Percentiles rank a stretch among this genome's conserved stretches.
These are phyloP conservation scores for Amborella trichopoda DNA, from an alignment of 164 flowering plant genomes.

Conservation along the genomic window DNA sequence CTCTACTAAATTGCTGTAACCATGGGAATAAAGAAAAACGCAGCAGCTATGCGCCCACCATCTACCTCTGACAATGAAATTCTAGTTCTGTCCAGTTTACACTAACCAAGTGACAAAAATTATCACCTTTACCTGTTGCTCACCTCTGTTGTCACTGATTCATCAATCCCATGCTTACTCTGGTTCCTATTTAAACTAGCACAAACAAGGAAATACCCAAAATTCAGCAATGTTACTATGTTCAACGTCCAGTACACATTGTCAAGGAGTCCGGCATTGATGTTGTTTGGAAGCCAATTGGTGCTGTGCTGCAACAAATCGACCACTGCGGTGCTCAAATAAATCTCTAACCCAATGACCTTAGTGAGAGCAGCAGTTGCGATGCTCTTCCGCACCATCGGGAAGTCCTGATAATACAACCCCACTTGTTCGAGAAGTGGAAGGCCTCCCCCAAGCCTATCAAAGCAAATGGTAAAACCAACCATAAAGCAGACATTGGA, in stretches of 20 bases:
- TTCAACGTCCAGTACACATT: constrained; percentile 29
- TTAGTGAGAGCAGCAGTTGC: constrained; percentile 18
- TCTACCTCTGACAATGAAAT: too few species aligned
- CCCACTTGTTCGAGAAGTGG: constrained; percentile 42
- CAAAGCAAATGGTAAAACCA: constrained; percentile 18
- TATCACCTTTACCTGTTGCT: too few species aligned
- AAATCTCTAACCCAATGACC: constrained; percentile 26
- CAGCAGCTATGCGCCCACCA: too few species aligned
- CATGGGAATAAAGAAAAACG: too few species aligned
- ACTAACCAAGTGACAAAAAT: too few species aligned
- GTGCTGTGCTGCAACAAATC: constrained; percentile 26
- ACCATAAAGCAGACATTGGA: constrained; percentile 32
- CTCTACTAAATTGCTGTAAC: too few species aligned
- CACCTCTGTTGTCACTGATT: too few species aligned
- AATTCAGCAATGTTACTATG: constrained; percentile 23
- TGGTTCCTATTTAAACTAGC: constrained; percentile 22
- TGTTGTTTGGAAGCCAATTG: constrained; percentile 43
- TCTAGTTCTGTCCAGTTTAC: too few species aligned
- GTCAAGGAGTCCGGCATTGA: constrained; percentile 46
- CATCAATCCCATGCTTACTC: neutral
- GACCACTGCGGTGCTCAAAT: constrained; percentile 37
- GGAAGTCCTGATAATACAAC: constrained; percentile 44
- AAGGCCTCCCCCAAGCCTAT: constrained; percentile 44
- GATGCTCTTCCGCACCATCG: constrained; percentile 18
- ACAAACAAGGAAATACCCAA: constrained; percentile 24